Percentiles rank a stretch among this genome's conserved stretches.
These are phyloP conservation scores for Eimeria necatrix DNA, from an alignment of 169 alveolate species.

Conservation along the genomic window DNA sequence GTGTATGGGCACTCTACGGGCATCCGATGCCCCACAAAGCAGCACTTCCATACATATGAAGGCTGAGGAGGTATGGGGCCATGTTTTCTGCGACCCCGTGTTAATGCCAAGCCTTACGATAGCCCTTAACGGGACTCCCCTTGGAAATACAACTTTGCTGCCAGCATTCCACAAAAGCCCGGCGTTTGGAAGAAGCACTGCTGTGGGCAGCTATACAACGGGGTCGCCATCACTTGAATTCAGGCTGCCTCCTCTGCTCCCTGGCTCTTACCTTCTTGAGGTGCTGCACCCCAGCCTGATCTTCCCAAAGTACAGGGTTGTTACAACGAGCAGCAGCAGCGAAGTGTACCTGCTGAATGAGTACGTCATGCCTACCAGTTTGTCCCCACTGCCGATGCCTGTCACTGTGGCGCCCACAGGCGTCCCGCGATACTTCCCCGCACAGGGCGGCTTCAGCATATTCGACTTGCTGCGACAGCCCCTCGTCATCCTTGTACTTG, in stretches of 20 bases:
- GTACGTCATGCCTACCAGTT: slow-evolving; percentile 35
- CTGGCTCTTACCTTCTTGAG: slow-evolving; percentile 69
- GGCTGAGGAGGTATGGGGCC: slow-evolving; percentile 33
- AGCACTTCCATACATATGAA: neutral
- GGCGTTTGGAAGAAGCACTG: neutral
- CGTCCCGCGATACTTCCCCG: slow-evolving; percentile 61
- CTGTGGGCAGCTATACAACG: neutral
- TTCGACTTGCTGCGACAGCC: slow-evolving; percentile 64
- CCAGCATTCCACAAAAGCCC: slow-evolving; percentile 28
- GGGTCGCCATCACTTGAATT: slow-evolving; percentile 49
- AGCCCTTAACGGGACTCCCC: slow-evolving; percentile 46
- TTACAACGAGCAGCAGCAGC: slow-evolving; percentile 20
- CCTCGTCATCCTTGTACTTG: slow-evolving; percentile 53
- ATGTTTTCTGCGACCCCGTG: slow-evolving; percentile 40
- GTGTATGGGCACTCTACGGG: neutral
- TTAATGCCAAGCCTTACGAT: slow-evolving; percentile 46
- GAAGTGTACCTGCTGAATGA: slow-evolving; percentile 64
- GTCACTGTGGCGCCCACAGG: slow-evolving; percentile 57
- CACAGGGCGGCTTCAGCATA: slow-evolving; percentile 62
- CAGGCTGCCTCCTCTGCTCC: slow-evolving; percentile 58
- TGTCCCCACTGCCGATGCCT: slow-evolving; percentile 33
- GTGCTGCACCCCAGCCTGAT: slow-evolving; percentile 59
- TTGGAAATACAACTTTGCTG: slow-evolving; percentile 35
- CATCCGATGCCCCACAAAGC: neutral
- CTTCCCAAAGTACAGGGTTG: slow-evolving; percentile 63